These are phyloP conservation scores for Tylopilus cervinicoccineus DNA, from an alignment of 768 basidiomycete genomes.

Conservation along the genomic window DNA sequence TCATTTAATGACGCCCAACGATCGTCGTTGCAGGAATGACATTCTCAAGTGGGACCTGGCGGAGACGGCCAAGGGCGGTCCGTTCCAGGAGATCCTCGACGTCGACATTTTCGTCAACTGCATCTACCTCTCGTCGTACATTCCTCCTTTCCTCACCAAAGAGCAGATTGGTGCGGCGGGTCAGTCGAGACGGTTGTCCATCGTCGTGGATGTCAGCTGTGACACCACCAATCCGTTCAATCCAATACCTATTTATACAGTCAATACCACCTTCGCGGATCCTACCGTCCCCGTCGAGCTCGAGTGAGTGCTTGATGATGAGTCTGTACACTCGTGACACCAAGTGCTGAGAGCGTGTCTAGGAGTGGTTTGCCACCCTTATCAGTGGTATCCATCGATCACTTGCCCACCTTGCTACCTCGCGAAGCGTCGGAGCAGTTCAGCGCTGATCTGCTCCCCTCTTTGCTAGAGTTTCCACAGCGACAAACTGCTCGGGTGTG, in stretches of 20 bases:
- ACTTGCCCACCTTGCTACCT: conserved; percentile 91
- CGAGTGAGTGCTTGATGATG: conserved; percentile 47
- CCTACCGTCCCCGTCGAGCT: conserved; percentile 88
- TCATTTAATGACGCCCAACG: neutral
- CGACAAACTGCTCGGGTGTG: conserved; percentile 71
- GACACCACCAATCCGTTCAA: conserved; percentile 99
- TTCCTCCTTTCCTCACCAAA: conserved; percentile 77
- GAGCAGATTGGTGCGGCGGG: conserved; percentile 75
- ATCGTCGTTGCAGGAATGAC: conserved; percentile 57
- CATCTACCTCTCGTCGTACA: conserved; percentile 88
- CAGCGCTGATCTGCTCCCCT: conserved; percentile 81
- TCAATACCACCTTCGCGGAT: conserved; percentile 91
- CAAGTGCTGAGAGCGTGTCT: conserved; percentile 10
- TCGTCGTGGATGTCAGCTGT: conserved; percentile 97
- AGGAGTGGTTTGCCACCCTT: conserved; percentile 65
- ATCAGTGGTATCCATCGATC: conserved; percentile 93
- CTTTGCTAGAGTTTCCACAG: conserved; percentile 72
- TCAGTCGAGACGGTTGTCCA: conserved; percentile 57
- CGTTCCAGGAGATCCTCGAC: conserved; percentile 91
- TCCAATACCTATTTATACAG: conserved; percentile 89
- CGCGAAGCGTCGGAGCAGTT: conserved; percentile 98
- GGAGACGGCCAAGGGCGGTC: conserved; percentile 96
- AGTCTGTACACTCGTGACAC: neutral
- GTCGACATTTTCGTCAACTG: conserved; percentile 99
- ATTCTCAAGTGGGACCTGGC: conserved; percentile 98